A percentile compares a stretch with the other conserved stretches of the same genome.
Conservation (phyloP, 805 yeast species). For the Maudiozyma barnettii region DNA sequence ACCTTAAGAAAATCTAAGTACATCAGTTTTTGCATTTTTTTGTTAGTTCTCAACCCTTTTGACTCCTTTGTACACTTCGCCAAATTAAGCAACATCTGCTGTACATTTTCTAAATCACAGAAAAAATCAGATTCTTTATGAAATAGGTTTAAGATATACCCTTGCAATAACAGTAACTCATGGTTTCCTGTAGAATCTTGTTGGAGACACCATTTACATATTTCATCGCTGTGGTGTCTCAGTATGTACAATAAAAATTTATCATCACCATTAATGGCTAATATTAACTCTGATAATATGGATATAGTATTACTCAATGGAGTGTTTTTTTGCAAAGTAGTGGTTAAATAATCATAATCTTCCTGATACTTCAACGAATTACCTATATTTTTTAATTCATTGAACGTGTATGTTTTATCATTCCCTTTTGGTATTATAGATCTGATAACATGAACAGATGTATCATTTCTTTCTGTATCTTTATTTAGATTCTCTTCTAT, state of each 20-base stretch:
- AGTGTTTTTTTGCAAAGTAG: neutral
- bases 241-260: conserved; percentile 12
- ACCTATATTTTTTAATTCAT: conserved; percentile 29
- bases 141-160: conserved; percentile 4
- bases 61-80: neutral
- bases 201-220: conserved; percentile 18
- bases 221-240: conserved; percentile 12
- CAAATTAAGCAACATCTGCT: neutral
- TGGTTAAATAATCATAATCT: conserved; percentile 28
- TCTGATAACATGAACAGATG: neutral
- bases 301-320: conserved; percentile 6
- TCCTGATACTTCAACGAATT: conserved; percentile 27
- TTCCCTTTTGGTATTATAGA: conserved; percentile 1
- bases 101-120: neutral
- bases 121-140: neutral
- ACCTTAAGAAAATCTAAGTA: conserved; percentile 15
- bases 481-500: conserved; percentile 1
- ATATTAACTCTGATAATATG: conserved; percentile 16
- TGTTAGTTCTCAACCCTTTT: neutral
- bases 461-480: neutral
- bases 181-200: neutral
- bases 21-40: conserved; percentile 13
- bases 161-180: conserved; percentile 12
- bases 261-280: conserved; percentile 12
- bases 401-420: conserved; percentile 13